Conservation (phyloP, 2,329 filamentous ascomycete species). For the Ampelomyces quisqualis region DNA sequence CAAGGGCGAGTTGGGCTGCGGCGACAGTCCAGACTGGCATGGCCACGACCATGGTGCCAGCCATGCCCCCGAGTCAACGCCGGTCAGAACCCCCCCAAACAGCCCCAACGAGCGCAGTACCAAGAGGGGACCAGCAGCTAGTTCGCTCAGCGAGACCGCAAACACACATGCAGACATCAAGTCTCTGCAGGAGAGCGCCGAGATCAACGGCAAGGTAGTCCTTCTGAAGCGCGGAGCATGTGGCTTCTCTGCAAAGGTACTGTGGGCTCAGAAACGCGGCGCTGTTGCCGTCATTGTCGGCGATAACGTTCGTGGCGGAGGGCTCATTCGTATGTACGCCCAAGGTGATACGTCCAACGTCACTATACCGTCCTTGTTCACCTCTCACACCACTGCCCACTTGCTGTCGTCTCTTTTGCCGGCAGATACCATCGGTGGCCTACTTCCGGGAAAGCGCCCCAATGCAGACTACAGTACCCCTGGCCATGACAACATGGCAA, state of each 20-base stretch:
- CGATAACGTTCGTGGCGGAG: slow-evolving; percentile 85
- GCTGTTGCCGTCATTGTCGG: slow-evolving; percentile 90
- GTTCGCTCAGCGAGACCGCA: too few relatives aligned
- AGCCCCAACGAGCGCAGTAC: too few relatives aligned
- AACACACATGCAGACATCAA: slow-evolving; percentile 84
- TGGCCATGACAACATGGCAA: too few relatives aligned
- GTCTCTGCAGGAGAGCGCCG: slow-evolving; percentile 84
- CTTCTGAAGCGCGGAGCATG: slow-evolving; percentile 90
- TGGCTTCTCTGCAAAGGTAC: slow-evolving; percentile 94
- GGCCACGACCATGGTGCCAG: slow-evolving; percentile 51
- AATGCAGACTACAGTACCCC: too few relatives aligned
- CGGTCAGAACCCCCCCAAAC: slow-evolving; percentile 1
- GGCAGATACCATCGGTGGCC: slow-evolving; percentile 51
- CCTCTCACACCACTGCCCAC: slow-evolving; percentile 90
- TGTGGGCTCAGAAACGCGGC: slow-evolving; percentile 91
- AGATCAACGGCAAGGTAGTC: slow-evolving; percentile 91
- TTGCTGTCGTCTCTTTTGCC: slow-evolving; percentile 85
- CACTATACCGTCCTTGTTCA: slow-evolving; percentile 92
- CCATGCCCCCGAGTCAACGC: slow-evolving; percentile 7
- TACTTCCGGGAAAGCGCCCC: slow-evolving; percentile 56
- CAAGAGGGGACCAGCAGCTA: too few relatives aligned
- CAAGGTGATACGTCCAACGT: slow-evolving; percentile 93
- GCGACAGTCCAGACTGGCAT: slow-evolving; percentile 88
- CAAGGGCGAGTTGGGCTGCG: slow-evolving; percentile 84
- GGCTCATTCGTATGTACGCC: slow-evolving; percentile 97